Evolutionary conservation across 371 early-diverging fungal genomes (phyloP), one percentile per base, ranked within the genome.

Genomic region (Lichtheimia hyalospora): DNA sequence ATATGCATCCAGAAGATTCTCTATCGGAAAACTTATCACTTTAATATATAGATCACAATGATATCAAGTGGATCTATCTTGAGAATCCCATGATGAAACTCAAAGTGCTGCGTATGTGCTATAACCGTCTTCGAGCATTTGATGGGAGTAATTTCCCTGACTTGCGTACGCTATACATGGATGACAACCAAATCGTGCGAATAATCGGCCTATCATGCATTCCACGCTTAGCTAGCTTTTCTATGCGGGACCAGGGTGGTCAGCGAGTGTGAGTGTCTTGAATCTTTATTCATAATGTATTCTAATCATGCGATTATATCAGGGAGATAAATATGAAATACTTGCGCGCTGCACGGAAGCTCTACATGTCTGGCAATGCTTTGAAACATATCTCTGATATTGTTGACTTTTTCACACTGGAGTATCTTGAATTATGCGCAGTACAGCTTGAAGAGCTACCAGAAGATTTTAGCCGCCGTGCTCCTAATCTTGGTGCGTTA

Each of bases 281-380:
- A 43, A 25, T 39, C 12, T 28, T 12, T 41, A 4, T 15, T 3
- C 15, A 14, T 12, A 25, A 21, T 0, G 0, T 24, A 15, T 20
- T 16, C 21, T 43, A 42, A 20, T 44, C 3, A 43, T 24, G 43
- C 14, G 16, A n/a, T 21, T 7, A 16, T n/a, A 49, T 23, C 67
- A 83, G 82, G 14, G 73, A 74, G 23, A 65, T 77, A 10, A 75
- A 74, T n/a, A 51, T 83, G 61, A 70, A 67, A 2, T 71, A 79
- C 24, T 68, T 85, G 52, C 70, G 79, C 25, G 73, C 75, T 18
- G 62, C 71, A 27, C 71, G 81, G 15, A 85, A 83, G 43, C 61
- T 83, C 2, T 85, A 82, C 62, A 64, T 83, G 13, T 83, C 85
- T 43, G 83, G 79, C 43, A 80, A 75, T 34, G 71, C 79, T 0